phyloP scores from a whole-genome alignment of 106 monocot species.

The Dendrobium officinale region DNA sequence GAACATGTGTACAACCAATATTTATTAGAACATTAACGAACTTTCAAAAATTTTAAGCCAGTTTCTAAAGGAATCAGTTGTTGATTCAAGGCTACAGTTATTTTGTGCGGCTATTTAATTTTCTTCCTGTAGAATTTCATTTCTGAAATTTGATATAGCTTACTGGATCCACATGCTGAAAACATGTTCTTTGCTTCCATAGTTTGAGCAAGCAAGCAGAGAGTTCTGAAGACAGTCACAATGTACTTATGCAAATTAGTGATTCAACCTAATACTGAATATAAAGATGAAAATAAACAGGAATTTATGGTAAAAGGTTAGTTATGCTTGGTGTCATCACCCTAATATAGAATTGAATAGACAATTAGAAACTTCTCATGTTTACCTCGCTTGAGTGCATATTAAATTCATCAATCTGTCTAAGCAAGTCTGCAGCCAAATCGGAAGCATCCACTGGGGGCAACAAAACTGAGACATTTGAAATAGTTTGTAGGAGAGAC shows the following conservation, averaged over 20 bases:
- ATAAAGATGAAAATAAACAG: not conserved
- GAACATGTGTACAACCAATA: too few species aligned
- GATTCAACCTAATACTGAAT: not conserved
- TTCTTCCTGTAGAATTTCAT: not conserved
- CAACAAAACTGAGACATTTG: slow-evolving; percentile 80
- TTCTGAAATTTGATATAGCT: not conserved
- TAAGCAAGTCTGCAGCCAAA: slow-evolving; percentile 66
- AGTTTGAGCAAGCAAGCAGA: not conserved
- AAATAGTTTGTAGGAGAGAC: slow-evolving; percentile 67
- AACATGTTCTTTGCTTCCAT: not conserved
- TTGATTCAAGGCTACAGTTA: not conserved
- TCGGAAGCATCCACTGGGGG: slow-evolving; percentile 83
- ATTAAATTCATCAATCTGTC: slow-evolving; percentile 67
- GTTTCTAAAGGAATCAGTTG: not conserved
- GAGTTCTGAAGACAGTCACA: not conserved
- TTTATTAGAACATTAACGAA: too few species aligned
- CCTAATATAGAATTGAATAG: not conserved
- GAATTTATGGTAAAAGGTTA: not conserved
- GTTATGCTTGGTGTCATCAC: not conserved
- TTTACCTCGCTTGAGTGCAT: slow-evolving; percentile 81
- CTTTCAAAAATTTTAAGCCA: not conserved
- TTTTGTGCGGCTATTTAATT: not conserved
- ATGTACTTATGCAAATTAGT: not conserved
- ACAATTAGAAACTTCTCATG: not conserved
- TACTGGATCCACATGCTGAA: not conserved